Evolutionary conservation across 805 yeast genomes (phyloP).

Genomic region (Sugiyamaella mastotermitis): DNA sequence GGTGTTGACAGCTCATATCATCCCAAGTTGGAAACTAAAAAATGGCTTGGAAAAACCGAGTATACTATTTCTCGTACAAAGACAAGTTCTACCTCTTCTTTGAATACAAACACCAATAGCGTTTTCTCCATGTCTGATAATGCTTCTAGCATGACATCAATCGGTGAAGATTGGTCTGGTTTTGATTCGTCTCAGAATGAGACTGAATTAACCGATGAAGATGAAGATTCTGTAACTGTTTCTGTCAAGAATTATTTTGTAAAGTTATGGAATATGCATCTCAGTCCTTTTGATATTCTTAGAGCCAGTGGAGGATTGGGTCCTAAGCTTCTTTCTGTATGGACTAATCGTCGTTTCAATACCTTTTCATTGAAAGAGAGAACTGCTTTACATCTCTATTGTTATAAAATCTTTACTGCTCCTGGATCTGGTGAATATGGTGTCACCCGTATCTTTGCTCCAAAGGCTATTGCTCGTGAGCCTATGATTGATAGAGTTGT

Average conservation of each 20-base stretch:
- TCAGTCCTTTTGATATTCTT: conserved; percentile 77
- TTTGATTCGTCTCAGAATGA: neutral
- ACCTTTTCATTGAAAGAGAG: conserved; percentile 41
- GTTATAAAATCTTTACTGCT: conserved; percentile 76
- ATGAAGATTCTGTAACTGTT: neutral
- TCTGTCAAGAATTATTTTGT: conserved; percentile 67
- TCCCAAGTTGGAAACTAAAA: conserved; percentile 10
- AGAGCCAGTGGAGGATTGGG: conserved; percentile 73
- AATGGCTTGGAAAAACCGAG: conserved; percentile 8
- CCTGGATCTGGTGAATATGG: conserved; percentile 91
- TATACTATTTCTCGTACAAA: too few relatives aligned
- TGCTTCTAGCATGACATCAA: neutral
- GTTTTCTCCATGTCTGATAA: too few relatives aligned
- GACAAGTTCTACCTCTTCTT: neutral
- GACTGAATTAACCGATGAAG: neutral
- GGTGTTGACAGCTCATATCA: conserved; percentile 48
- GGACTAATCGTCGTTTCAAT: conserved; percentile 79
- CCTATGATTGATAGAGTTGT: conserved; percentile 55
- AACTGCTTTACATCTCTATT: conserved; percentile 60
- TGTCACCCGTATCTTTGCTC: conserved; percentile 71
- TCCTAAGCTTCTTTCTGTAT: conserved; percentile 76
- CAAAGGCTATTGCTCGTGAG: conserved; percentile 83
- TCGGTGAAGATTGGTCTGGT: neutral
- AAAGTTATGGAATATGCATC: conserved; percentile 75
- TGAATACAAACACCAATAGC: too few relatives aligned